Evolutionary conservation across 1,284 basidiomycete genomes (phyloP).

Genomic region (Microbotryomycetes sp.): DNA sequence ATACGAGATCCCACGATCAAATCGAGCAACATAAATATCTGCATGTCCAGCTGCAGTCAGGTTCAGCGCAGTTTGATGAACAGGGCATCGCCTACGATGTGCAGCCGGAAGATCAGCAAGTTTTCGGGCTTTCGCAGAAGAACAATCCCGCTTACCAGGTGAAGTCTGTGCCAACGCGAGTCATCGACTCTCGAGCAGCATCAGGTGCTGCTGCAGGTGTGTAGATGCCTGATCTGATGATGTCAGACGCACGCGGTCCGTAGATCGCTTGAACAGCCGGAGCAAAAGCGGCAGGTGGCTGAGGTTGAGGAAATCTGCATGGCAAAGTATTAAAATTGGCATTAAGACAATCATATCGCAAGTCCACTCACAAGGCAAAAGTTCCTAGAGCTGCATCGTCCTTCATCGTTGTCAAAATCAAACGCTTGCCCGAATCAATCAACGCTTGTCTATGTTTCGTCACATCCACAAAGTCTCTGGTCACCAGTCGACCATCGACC

Average conservation of each 20-base stretch:
- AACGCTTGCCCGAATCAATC: constrained; percentile 7
- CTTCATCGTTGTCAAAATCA: constrained; percentile 31
- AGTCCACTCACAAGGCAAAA: constrained; percentile 1
- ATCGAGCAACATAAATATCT: constrained; percentile 28
- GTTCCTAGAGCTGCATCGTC: constrained; percentile 27
- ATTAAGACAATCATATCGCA: not conserved
- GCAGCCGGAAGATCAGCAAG: not conserved
- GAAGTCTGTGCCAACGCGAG: constrained; percentile 28
- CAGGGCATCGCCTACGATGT: constrained; percentile 19
- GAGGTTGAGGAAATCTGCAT: not conserved
- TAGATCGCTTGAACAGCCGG: not conserved
- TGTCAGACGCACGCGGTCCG: not conserved
- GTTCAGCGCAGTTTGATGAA: constrained; percentile 26
- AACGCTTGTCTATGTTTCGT: not conserved
- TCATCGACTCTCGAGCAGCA: constrained; percentile 3
- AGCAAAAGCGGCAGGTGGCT: not conserved
- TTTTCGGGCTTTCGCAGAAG: not conserved
- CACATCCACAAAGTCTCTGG: constrained; percentile 12
- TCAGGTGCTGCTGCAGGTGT: constrained; percentile 4
- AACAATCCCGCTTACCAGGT: constrained; percentile 10
- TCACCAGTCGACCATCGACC: constrained; percentile 32
- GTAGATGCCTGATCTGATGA: constrained; percentile 22
- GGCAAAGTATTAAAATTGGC: not conserved
- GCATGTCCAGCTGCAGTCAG: not conserved
- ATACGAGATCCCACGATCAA: constrained; percentile 23